Evolutionary conservation across 768 basidiomycete species (phyloP), one percentile per base, ranked within the genome.

Genomic region (Rhodotorula sphaerocarpa): DNA sequence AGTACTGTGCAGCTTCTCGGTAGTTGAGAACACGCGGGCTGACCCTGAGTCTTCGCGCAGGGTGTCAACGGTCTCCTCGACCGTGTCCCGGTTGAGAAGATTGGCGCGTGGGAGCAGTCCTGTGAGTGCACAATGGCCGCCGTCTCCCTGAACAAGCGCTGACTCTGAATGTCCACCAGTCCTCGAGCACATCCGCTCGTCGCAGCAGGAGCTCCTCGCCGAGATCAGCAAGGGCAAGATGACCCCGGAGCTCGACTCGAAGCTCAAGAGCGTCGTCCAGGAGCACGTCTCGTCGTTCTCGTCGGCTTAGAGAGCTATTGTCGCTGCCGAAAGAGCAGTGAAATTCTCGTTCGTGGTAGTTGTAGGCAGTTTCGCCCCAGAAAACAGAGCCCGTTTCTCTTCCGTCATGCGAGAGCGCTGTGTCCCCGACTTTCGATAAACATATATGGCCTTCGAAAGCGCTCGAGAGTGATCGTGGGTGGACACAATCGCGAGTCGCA

Each of bases 41-140:
- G n/a, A n/a, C n/a, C n/a, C n/a, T n/a, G n/a, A n/a, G 93, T 84
- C 36, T 39, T 39, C 16, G 36, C n/a, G n/a, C 36, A 39, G 36
- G 31, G 50, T 43, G 95, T 99, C 73, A 92, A 97, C 79, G 95
- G 95, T 89, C 84, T 95, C 68, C 90, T 99, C 72, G 95, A 97
- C 76, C 80, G 88, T 33, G 88, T 99, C 78, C 87, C 90, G 48
- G 91, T 95, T 57, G 89, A 95, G 73, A 80, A 91, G 80, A 61
- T 54, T 31, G 59, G 59, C 16, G 39, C 25, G 36, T 61, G 65
- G 59, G 55, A 58, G 47, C n/a, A 27, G 31, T 52, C 44, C 25
- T 44, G 27, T 47, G 7, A 25, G 86, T 10, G 12, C 25, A 10
- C 36, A 9, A 39, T 39, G 10, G 10, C 36, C 36, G 9, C 10